These are phyloP conservation scores for Nemania sp. DNA, from an alignment of 2,329 filamentous ascomycete species.

Conservation along the genomic window DNA sequence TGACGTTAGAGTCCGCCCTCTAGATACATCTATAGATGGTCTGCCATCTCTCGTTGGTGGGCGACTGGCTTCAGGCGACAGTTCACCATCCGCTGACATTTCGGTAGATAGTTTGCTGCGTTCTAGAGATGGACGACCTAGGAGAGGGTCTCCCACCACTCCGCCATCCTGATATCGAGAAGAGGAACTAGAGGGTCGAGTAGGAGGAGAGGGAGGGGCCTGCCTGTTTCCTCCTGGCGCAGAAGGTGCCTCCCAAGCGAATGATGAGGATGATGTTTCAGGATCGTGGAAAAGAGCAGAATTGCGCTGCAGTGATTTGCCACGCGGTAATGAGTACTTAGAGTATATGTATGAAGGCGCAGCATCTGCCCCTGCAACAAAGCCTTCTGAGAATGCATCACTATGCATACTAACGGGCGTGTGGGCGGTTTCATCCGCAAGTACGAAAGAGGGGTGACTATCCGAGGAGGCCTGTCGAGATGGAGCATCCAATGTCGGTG, in stretches of 20 bases:
- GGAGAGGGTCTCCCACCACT: conserved; percentile 44
- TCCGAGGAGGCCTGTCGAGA: conserved; percentile 67
- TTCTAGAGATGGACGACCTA: conserved; percentile 53
- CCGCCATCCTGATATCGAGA: conserved; percentile 41
- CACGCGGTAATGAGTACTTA: conserved; percentile 81
- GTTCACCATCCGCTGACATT: conserved; percentile 45
- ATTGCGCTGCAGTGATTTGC: conserved; percentile 73
- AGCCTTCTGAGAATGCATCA: conserved; percentile 63
- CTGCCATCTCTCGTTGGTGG: conserved; percentile 50
- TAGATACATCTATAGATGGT: conserved; percentile 52
- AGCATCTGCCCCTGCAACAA: conserved; percentile 49
- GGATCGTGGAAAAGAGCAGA: conserved; percentile 62
- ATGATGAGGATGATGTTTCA: conserved; percentile 56
- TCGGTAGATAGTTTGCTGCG: conserved; percentile 55
- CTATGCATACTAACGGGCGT: conserved; percentile 75
- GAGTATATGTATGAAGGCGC: conserved; percentile 83
- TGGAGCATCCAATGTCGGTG: conserved; percentile 60
- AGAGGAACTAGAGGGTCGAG: conserved; percentile 61
- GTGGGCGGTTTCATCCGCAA: conserved; percentile 66
- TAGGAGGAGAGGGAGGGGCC: conserved; percentile 65
- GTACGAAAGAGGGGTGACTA: conserved; percentile 65
- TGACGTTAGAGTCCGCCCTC: conserved; percentile 50
- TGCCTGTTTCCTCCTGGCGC: conserved; percentile 45
- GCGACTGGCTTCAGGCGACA: conserved; percentile 50
- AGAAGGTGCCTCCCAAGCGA: conserved; percentile 65